A percentile compares a stretch with the other conserved stretches of the same genome.
phyloP scores from a whole-genome alignment of 1,284 basidiomycete genomes.

The Pseudozyma tsukubaensis region DNA sequence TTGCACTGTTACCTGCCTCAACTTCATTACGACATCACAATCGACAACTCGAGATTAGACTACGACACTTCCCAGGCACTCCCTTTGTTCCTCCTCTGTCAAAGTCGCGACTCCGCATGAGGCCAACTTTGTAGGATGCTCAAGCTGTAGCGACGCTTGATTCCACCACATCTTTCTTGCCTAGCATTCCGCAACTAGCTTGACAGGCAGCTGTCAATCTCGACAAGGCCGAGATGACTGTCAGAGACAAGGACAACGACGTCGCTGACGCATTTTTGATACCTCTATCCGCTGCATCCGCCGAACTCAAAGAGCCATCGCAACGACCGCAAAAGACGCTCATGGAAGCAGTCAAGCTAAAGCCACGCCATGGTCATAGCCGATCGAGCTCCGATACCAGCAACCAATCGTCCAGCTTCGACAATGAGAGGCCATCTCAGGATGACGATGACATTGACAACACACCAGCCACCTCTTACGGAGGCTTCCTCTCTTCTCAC shows the following conservation, averaged over 20 bases:
- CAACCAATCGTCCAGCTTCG: slow-evolving; percentile 36
- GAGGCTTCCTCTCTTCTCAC: slow-evolving; percentile 26
- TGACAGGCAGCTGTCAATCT: not conserved
- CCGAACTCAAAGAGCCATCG: not conserved
- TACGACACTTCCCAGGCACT: not conserved
- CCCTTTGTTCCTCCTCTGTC: slow-evolving; percentile 12
- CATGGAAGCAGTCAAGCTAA: slow-evolving; percentile 36
- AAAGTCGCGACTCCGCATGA: slow-evolving; percentile 10
- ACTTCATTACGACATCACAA: slow-evolving; percentile 26
- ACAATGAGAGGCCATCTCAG: slow-evolving; percentile 36
- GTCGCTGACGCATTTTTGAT: not conserved
- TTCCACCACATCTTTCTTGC: slow-evolving; percentile 4
- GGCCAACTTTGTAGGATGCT: slow-evolving; percentile 8
- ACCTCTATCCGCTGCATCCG: not conserved
- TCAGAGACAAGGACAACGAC: slow-evolving; percentile 4
- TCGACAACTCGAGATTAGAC: slow-evolving; percentile 8
- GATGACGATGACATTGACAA: slow-evolving; percentile 49
- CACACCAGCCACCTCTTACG: slow-evolving; percentile 45
- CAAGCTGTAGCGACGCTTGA: slow-evolving; percentile 30
- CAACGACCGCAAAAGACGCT: slow-evolving; percentile 1
- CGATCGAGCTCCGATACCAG: slow-evolving; percentile 33
- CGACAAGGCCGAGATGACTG: slow-evolving; percentile 6
- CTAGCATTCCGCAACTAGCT: not conserved
- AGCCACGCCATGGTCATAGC: slow-evolving; percentile 21
- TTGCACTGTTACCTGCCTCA: slow-evolving; percentile 4